Conservation (phyloP, 192 early-diverging fungal species). For the Helicostylum pulchrum region DNA sequence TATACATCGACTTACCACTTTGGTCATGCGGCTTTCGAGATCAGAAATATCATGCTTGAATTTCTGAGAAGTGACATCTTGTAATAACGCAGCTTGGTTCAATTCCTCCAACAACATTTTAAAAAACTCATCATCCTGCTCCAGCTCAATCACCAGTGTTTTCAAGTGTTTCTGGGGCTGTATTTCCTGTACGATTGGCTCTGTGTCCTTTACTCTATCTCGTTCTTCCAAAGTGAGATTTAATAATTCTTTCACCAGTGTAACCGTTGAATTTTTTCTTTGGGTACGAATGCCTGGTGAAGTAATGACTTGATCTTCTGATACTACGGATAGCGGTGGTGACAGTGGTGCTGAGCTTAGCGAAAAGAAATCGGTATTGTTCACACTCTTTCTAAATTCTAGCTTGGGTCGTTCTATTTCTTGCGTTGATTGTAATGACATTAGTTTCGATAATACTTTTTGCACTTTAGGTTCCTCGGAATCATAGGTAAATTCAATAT, state of each 20-base stretch:
- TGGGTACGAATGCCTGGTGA: neutral
- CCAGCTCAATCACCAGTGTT: slow-evolving; percentile 31
- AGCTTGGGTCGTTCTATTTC: slow-evolving; percentile 3
- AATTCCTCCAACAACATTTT: slow-evolving; percentile 30
- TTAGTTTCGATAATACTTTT: neutral
- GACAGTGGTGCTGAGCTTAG: neutral
- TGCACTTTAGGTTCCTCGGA: slow-evolving; percentile 1
- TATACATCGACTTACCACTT: slow-evolving; percentile 11
- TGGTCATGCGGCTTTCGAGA: slow-evolving; percentile 20
- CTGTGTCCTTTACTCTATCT: neutral
- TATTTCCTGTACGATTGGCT: neutral
- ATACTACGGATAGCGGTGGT: too few relatives aligned
- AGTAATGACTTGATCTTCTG: neutral
- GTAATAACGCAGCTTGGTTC: slow-evolving; percentile 8
- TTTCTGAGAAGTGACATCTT: slow-evolving; percentile 14
- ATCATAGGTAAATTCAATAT: slow-evolving; percentile 19
- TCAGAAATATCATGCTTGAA: slow-evolving; percentile 25
- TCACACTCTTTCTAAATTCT: slow-evolving; percentile 1
- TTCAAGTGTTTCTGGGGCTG: neutral
- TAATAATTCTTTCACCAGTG: slow-evolving; percentile 6
- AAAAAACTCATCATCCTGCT: slow-evolving; percentile 38
- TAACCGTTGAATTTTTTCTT: neutral
- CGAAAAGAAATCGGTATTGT: slow-evolving; percentile 14
- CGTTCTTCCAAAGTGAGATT: slow-evolving; percentile 5
- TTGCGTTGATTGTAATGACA: neutral